These are phyloP conservation scores for Fraxinus anomala DNA, from an alignment of 257 asterid genomes.

Conservation along the genomic window DNA sequence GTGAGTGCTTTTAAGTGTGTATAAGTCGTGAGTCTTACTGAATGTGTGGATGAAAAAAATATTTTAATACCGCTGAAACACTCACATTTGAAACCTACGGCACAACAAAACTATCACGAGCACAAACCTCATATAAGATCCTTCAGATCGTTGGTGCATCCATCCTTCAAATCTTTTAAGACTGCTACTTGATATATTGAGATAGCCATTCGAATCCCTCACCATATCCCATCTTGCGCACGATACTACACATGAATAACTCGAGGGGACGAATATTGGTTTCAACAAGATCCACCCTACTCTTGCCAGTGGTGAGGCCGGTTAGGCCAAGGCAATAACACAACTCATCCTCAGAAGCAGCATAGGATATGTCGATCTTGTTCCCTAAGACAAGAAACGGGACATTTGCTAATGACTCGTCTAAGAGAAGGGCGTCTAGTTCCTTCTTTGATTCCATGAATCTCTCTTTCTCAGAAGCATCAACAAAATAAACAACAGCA, in stretches of 20 bases:
- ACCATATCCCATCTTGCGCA: slow-evolving; percentile 60
- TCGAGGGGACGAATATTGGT: slow-evolving; percentile 40
- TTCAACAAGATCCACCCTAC: slow-evolving; percentile 29
- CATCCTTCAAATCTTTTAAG: background rate
- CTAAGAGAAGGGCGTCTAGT: slow-evolving; percentile 50
- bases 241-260: slow-evolving; percentile 61
- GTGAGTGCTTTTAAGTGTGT: no score
- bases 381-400: slow-evolving; percentile 53
- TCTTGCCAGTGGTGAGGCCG: slow-evolving; percentile 50
- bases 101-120: background rate
- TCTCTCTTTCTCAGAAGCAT: slow-evolving; percentile 47
- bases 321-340: slow-evolving; percentile 40
- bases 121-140: background rate
- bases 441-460: slow-evolving; percentile 51
- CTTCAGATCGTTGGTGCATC: background rate
- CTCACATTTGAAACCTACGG: background rate
- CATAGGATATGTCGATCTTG: slow-evolving; percentile 49
- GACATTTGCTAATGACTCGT: slow-evolving; percentile 39
- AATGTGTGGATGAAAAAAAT: no score
- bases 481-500: slow-evolving; percentile 49
- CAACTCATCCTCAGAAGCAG: slow-evolving; percentile 53
- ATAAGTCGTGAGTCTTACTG: no score
- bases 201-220: slow-evolving; percentile 59
- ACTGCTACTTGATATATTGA: slow-evolving; percentile 39
- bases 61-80: background rate